Conservation (phyloP, 192 early-diverging fungal genomes). For the Coemansia sp. region DNA sequence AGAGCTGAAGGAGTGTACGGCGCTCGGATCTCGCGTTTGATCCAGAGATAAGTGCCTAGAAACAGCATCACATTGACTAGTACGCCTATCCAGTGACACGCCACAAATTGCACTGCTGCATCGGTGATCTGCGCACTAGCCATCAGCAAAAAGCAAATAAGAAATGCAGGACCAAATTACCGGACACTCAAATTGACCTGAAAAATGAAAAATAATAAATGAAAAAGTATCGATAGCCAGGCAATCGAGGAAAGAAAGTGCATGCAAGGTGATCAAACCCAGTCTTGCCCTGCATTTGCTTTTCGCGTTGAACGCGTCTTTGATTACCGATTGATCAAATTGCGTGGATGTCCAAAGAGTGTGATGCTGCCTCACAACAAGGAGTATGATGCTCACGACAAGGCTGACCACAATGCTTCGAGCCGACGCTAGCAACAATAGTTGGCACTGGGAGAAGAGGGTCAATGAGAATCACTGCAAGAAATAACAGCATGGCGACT, state of each 20-base stretch:
- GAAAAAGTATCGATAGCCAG: background rate
- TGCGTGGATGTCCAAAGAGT: background rate
- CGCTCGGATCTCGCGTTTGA: conserved; percentile 27
- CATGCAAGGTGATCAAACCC: background rate
- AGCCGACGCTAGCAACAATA: too few relatives aligned
- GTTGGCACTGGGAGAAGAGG: too few relatives aligned
- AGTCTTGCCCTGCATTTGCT: background rate
- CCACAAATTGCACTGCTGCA: conserved; percentile 7
- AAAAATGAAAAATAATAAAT: background rate
- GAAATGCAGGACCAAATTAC: background rate
- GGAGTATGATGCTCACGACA: too few relatives aligned
- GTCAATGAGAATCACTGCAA: too few relatives aligned
- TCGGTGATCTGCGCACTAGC: conserved; percentile 15
- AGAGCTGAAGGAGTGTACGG: conserved; percentile 36
- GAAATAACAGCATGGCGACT: too few relatives aligned
- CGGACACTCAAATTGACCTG: background rate
- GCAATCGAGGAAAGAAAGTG: background rate
- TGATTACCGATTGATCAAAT: background rate
- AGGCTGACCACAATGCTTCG: too few relatives aligned
- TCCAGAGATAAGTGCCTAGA: conserved; percentile 34
- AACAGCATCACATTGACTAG: conserved; percentile 26
- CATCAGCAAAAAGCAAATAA: background rate
- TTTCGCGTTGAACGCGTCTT: background rate
- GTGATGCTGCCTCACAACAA: too few relatives aligned
- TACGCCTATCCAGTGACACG: conserved; percentile 31